Percentiles rank a stretch among this genome's conserved stretches.
Conservation (phyloP, 768 basidiomycete genomes). For the Russula griseocarnosa region DNA sequence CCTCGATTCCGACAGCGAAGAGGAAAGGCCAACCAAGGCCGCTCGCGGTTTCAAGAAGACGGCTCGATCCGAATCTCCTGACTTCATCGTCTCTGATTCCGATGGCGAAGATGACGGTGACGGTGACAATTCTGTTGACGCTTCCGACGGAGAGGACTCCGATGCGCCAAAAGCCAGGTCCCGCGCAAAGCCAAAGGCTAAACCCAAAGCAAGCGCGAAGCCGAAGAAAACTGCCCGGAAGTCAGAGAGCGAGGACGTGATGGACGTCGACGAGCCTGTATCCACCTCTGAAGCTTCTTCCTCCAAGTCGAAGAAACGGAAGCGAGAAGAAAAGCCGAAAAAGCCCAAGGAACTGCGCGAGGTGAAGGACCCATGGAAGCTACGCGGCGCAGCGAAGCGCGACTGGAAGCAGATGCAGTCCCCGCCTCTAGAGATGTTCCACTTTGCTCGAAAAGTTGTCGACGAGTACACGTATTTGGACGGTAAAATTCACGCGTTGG, state of each 20-base stretch:
- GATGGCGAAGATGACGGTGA: conserved; percentile 32
- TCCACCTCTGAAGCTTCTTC: conserved; percentile 38
- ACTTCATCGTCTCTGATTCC: conserved; percentile 34
- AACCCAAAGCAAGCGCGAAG: conserved; percentile 29
- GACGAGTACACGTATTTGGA: conserved; percentile 94
- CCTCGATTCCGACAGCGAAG: conserved; percentile 21
- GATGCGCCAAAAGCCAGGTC: conserved; percentile 36
- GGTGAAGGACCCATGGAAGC: conserved; percentile 72
- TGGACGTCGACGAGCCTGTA: conserved; percentile 55
- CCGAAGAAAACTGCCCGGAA: conserved; percentile 32
- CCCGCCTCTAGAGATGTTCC: conserved; percentile 89
- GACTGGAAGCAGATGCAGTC: conserved; percentile 79
- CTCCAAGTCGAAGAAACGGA: conserved; percentile 44
- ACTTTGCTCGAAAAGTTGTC: conserved; percentile 82
- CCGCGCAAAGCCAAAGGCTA: conserved; percentile 33
- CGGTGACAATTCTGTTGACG: conserved; percentile 30
- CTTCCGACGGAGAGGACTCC: conserved; percentile 37
- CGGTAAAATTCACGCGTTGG: conserved; percentile 71
- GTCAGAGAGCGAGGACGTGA: conserved; percentile 40
- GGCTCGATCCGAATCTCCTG: conserved; percentile 27
- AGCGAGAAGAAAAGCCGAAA: conserved; percentile 33
- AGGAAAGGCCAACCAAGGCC: conserved; percentile 26
- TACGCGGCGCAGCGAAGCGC: conserved; percentile 55
- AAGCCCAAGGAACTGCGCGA: conserved; percentile 42
- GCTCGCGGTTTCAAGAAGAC: conserved; percentile 23